phyloP scores from a whole-genome alignment of 2,329 filamentous ascomycete species.

The Juglanconis juglandina region DNA sequence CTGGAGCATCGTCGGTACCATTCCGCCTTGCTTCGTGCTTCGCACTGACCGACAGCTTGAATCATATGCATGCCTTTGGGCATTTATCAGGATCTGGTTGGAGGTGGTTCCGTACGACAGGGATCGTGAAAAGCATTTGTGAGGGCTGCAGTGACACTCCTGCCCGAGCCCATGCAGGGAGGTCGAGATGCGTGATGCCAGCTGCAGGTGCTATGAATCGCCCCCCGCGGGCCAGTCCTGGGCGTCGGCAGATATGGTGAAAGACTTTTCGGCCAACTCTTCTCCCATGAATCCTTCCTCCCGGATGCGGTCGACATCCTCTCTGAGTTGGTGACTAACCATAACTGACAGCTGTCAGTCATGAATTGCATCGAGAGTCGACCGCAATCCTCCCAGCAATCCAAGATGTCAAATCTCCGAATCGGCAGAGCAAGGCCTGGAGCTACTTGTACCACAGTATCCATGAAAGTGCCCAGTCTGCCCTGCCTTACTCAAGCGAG shows the following conservation, averaged over 20 bases:
- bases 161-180: not conserved
- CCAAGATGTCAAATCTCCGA: slow-evolving; percentile 13
- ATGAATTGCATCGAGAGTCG: slow-evolving; percentile 2
- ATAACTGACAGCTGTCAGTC: not conserved
- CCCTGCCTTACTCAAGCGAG: slow-evolving; percentile 8
- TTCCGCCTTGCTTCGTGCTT: not conserved
- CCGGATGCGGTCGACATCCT: not conserved
- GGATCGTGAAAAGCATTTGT: not conserved
- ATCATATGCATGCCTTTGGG: not conserved
- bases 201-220: not conserved
- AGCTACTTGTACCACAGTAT: not conserved
- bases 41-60: not conserved
- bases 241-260: slow-evolving; percentile 1
- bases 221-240: not conserved
- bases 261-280: not conserved
- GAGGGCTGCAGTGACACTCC: not conserved
- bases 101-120: not conserved
- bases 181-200: not conserved
- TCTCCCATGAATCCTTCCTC: not conserved
- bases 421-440: slow-evolving; percentile 6
- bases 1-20: too few relatives aligned
- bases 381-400: slow-evolving; percentile 7
- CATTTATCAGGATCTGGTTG: too few relatives aligned
- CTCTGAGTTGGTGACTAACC: not conserved
- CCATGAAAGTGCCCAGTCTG: slow-evolving; percentile 3